A percentile compares a stretch with the other conserved stretches of the same genome.
These are phyloP conservation scores for Rhododendron molle DNA, from an alignment of 148 eudicot species.

Conservation along the genomic window DNA sequence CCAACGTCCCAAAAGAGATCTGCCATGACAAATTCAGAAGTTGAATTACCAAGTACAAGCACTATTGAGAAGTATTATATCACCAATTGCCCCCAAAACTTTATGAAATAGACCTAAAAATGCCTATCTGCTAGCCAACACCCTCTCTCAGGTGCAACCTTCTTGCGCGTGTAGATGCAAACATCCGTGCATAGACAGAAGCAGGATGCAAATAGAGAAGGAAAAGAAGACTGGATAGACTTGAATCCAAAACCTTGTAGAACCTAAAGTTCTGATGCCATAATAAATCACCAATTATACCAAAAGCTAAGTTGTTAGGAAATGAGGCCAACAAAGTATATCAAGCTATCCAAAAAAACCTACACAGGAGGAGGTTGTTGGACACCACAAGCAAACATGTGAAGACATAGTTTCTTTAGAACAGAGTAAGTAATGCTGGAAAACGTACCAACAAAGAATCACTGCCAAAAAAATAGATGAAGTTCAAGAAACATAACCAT, in stretches of 20 bases:
- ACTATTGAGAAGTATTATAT: not conserved
- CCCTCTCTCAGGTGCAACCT: not conserved
- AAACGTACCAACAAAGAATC: not conserved
- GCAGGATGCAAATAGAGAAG: not conserved
- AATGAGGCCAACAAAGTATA: not conserved
- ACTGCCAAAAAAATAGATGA: not conserved
- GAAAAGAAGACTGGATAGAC: not conserved
- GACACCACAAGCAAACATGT: not conserved
- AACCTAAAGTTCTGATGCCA: not conserved
- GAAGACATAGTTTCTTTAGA: not conserved
- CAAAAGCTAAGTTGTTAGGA: not conserved
- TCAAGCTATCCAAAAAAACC: not conserved
- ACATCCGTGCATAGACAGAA: not conserved
- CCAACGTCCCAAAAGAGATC: slow-evolving; percentile 25
- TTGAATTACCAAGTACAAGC: not conserved
- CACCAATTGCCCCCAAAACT: not conserved
- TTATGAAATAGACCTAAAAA: not conserved
- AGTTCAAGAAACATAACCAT: not conserved
- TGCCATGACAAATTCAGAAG: slow-evolving; percentile 13
- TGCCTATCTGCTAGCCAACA: not conserved
- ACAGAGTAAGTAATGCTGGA: not conserved
- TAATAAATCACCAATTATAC: not conserved
- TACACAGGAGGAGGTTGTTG: not conserved
- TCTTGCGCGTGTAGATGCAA: not conserved
- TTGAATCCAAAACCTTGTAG: not conserved